Evolutionary conservation across 495 filamentous ascomycete genomes (phyloP).

Genomic region (Aspergillus affinis): DNA sequence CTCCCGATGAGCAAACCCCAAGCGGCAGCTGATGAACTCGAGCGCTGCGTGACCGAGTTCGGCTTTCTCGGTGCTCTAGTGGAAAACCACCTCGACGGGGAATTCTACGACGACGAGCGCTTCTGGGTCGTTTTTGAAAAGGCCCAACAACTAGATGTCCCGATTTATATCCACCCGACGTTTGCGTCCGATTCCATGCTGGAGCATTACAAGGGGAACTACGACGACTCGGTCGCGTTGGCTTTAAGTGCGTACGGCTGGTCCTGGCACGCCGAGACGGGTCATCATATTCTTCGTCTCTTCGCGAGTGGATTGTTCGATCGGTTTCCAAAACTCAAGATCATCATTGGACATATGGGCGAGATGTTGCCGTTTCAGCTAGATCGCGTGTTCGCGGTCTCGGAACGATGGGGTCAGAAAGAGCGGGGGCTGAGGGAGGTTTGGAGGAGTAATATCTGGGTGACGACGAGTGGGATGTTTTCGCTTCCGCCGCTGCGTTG

Average conservation of each 20-base stretch:
- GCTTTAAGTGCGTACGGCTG: conserved; percentile 41
- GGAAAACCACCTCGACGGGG: conserved; percentile 50
- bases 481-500: conserved; percentile 32
- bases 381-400: conserved; percentile 30
- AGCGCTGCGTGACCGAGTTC: conserved; percentile 42
- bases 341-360: conserved; percentile 48
- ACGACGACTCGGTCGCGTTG: conserved; percentile 30
- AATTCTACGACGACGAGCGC: conserved; percentile 45
- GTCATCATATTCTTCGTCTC: conserved; percentile 40
- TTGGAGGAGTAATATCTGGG: conserved; percentile 44
- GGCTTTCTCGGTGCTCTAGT: conserved; percentile 59
- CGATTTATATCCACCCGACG: conserved; percentile 59
- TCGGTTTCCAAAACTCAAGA: conserved; percentile 42
- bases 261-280: conserved; percentile 49
- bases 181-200: conserved; percentile 35
- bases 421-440: conserved; percentile 33
- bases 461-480: conserved; percentile 35
- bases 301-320: conserved; percentile 50
- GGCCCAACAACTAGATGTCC: conserved; percentile 53
- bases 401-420: conserved; percentile 24
- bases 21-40: conserved; percentile 48
- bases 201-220: conserved; percentile 35
- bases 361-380: conserved; percentile 48
- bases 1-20: conserved; percentile 49
- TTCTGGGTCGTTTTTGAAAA: conserved; percentile 48